Conservation (phyloP, 2,329 filamentous ascomycete genomes). For the Magnaporthales sp. region DNA sequence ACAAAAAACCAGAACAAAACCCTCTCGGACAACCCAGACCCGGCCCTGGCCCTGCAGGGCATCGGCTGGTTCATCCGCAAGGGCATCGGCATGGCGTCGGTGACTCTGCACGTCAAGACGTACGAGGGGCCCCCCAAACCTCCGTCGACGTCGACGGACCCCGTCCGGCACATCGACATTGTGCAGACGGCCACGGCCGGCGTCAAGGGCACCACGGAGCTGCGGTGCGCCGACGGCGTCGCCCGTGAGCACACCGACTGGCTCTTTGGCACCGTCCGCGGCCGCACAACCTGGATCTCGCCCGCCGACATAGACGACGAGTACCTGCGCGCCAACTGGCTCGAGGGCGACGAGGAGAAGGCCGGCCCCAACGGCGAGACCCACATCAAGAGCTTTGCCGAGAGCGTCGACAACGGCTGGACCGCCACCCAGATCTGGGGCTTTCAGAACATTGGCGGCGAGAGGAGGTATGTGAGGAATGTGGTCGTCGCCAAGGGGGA, state of each 20-base stretch:
- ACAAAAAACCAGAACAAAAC: conserved; percentile 54
- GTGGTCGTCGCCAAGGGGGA: conserved; percentile 42
- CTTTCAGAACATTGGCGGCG: conserved; percentile 44
- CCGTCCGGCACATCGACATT: conserved; percentile 54
- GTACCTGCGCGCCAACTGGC: conserved; percentile 49
- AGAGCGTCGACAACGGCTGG: conserved; percentile 44
- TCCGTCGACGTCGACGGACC: conserved; percentile 28
- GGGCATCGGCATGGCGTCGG: conserved; percentile 57
- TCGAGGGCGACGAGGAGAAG: conserved; percentile 43
- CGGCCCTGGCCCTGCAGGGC: conserved; percentile 64
- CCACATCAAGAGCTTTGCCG: conserved; percentile 56
- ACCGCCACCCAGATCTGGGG: conserved; percentile 51
- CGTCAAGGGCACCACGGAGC: conserved; percentile 54
- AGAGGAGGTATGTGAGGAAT: conserved; percentile 44
- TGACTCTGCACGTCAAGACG: conserved; percentile 57
- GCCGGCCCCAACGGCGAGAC: conserved; percentile 48
- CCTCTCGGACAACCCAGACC: conserved; percentile 60
- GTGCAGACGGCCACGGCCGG: conserved; percentile 64
- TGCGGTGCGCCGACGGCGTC: conserved; percentile 41
- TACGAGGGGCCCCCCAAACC: conserved; percentile 35
- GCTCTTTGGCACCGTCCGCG: conserved; percentile 67
- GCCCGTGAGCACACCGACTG: conserved; percentile 63
- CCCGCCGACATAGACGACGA: conserved; percentile 43
- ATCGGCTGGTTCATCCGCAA: conserved; percentile 66
- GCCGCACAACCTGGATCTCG: conserved; percentile 43